Base-by-base conservation (phyloP, 169 alveolate genomes). In the Cyclospora cayetanensis region DNA sequence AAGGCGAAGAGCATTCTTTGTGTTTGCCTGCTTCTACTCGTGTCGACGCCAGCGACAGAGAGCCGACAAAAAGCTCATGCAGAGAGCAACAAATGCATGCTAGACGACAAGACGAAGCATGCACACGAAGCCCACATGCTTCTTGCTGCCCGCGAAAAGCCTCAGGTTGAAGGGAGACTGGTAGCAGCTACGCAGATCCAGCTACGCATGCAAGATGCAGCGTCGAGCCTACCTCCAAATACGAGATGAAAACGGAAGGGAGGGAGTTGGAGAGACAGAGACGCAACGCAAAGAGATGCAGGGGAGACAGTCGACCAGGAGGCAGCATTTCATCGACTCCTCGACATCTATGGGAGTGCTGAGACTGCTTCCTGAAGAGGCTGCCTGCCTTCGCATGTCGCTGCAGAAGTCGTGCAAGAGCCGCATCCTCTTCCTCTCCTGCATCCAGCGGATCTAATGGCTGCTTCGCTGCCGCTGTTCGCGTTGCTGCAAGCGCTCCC, bases 271-370 rank as follows among this genome's bases (percentile, higher is more conserved):
- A 76, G 50, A 93, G 74, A 92, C 94, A 93, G 68, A 90, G 90
- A 70, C 63, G 83, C 63, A 93, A 72, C 85, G 91, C 80, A 83
- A 90, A 93, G 53, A 92, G 80, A 70, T 93, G 95, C 68, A 93
- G 80, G 9, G 95, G 95, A 22, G 94, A 83, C 79, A 85, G 76
- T 2, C 42, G 39, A 12, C 92, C 90, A 50, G 34, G 25, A 9
- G 95, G 95, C 80, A 93, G 83, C 87, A 93, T 63, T 25, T 76
- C 92, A 0, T 60, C 90, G 12, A 77, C 25, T 4, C 63, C 35
- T 55, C 15, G 79, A 20, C 11, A n/a, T 25, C 1, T 34, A 25
- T n/a, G 89, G 74, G 5, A 35, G 9, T 27, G 91, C 92, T 35
- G 65, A 37, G 37, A 74, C 72, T 52, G 39, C 76, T 37, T 65